These are phyloP conservation scores for Alternaria sp. DNA, from an alignment of 2,329 filamentous ascomycete species.

Conservation along the genomic window DNA sequence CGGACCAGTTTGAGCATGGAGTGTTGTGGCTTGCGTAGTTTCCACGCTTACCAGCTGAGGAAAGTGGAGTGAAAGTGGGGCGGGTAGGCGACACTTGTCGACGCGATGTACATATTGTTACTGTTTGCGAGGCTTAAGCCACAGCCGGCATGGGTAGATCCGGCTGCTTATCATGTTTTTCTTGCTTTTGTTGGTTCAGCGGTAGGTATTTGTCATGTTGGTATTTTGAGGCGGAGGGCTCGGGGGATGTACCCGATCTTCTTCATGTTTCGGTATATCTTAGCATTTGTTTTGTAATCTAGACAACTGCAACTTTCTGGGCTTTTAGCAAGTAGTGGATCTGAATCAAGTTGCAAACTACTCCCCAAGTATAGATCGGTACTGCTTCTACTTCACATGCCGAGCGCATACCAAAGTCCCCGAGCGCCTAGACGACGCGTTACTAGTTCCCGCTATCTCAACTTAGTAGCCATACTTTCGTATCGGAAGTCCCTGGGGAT, in stretches of 20 bases:
- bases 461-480: not conserved
- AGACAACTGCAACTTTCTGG: not conserved
- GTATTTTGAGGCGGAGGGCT: not conserved
- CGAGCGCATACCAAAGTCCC: not conserved
- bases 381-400: not conserved
- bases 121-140: not conserved
- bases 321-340: not conserved
- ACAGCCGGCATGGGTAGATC: not conserved
- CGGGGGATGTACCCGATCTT: not conserved
- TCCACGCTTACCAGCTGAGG: conserved; percentile 34
- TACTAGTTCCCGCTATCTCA: not conserved
- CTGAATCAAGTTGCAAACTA: not conserved
- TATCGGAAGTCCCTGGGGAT: not conserved
- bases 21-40: conserved; percentile 4
- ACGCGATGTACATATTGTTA: not conserved
- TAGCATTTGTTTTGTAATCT: not conserved
- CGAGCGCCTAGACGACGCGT: not conserved
- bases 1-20: not conserved
- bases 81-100: not conserved
- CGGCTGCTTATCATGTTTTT: not conserved
- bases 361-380: not conserved
- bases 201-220: not conserved
- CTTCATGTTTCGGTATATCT: not conserved
- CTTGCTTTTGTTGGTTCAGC: not conserved
- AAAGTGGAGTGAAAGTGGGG: conserved; percentile 16